These are phyloP conservation scores for Arthrinium puccinioides DNA, from an alignment of 2,329 filamentous ascomycete species.

Conservation along the genomic window DNA sequence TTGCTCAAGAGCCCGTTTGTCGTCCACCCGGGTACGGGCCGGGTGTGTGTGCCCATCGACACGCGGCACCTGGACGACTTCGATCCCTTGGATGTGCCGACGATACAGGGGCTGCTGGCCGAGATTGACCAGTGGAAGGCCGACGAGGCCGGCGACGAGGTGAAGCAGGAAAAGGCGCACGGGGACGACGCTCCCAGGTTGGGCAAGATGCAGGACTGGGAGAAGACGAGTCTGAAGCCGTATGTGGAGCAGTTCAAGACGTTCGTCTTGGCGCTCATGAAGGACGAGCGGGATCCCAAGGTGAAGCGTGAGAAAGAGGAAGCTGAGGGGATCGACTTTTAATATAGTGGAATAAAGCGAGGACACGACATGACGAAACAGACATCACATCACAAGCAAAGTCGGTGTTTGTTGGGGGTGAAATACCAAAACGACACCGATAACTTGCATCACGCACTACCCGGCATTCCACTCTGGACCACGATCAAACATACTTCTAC, in stretches of 20 bases:
- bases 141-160: constrained; percentile 33
- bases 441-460: too few relatives aligned
- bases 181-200: constrained; percentile 15
- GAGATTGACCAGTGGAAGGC: constrained; percentile 81
- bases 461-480: too few relatives aligned
- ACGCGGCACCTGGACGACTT: constrained; percentile 67
- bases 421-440: too few relatives aligned
- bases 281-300: constrained; percentile 56
- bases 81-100: constrained; percentile 83
- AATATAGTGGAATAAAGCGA: too few relatives aligned
- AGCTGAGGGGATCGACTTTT: constrained; percentile 46
- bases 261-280: constrained; percentile 73
- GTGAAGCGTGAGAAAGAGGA: constrained; percentile 52
- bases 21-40: constrained; percentile 86
- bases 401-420: too few relatives aligned
- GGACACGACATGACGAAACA: too few relatives aligned
- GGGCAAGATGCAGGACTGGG: constrained; percentile 71
- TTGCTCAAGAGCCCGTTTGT: constrained; percentile 96
- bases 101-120: constrained; percentile 69
- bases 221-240: constrained; percentile 91
- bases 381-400: too few relatives aligned
- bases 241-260: constrained; percentile 84
- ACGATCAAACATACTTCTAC: too few relatives aligned
- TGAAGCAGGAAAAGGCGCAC: constrained; percentile 28
- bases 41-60: constrained; percentile 95